Base-by-base conservation (phyloP, 768 basidiomycete genomes). In the Lentinula aciculospora region DNA sequence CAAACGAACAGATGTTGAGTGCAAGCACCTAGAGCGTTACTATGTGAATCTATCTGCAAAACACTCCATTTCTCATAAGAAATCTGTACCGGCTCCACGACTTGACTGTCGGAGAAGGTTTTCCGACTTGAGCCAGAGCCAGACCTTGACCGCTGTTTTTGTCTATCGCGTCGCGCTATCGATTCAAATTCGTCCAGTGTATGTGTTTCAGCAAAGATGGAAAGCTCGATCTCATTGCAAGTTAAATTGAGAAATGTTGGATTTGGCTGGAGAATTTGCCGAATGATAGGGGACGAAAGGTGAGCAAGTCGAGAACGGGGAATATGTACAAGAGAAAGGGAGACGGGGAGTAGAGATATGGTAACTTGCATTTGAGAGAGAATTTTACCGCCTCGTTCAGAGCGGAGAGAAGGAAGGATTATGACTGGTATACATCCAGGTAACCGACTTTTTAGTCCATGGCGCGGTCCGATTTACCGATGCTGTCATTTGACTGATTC, bases 1-100 rank as follows among this genome's bases (percentile, higher is more conserved):
- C 12, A 39, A 60, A 60, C 28, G 1, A 37, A 25, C 29, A 53
- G 32, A 49, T 51, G 28, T 36, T 27, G 25, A 21, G 47, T 48
- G 39, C 53, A 72, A 77, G 53, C 58, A 86, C 88, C 86, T 37
- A 85, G 74, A 58, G 80, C 79, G 66, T 89, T 83, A 27, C 81
- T 86, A 68, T 90, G 89, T 0, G 87, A 87, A 68, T 91, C 89
- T 55, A 92, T 85, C 69, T 92, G 89, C 29, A 92, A 76, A 21
- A 89, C 89, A 62, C 79, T 83, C 89, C 89, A 92, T 59, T 77
- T 78, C 59, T 90, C 88, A 60, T 79, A 82, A 0, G 87, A 88
- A 46, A 89, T 80, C 63, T 89, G 85, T 47, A 90, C 77, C 23
- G 80, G 77, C 45, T 84, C 80, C 34, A 75, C 71, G 46, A 60